phyloP scores from a whole-genome alignment of 139 green algal genomes.

The Chlamydomonas sp. region DNA sequence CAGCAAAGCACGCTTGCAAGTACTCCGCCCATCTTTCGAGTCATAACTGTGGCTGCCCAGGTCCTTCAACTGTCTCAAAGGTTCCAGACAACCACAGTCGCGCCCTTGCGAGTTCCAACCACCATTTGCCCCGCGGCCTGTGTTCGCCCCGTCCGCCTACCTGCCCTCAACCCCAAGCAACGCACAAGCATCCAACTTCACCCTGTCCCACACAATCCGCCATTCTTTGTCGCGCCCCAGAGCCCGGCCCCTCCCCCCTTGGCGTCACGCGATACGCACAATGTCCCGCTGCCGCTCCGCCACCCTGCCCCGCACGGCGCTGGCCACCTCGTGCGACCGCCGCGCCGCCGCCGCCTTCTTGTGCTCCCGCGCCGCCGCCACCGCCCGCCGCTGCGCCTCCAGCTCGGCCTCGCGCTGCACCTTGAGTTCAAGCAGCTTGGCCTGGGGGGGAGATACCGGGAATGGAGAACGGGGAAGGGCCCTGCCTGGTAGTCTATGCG shows the following conservation, averaged over 20 bases:
- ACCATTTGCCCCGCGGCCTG: too few relatives aligned
- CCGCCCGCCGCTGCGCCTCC: slow-evolving; percentile 50
- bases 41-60: too few relatives aligned
- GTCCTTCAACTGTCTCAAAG: too few relatives aligned
- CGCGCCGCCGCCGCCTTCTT: slow-evolving; percentile 34
- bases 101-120: too few relatives aligned
- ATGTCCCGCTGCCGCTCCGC: slow-evolving; percentile 34
- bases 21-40: too few relatives aligned
- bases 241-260: neutral
- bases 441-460: neutral
- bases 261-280: neutral
- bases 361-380: slow-evolving; percentile 50
- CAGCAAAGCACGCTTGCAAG: too few relatives aligned
- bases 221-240: neutral
- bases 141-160: too few relatives aligned
- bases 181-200: too few relatives aligned
- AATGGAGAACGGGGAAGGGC: neutral
- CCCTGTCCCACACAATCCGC: neutral
- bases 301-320: slow-evolving; percentile 13
- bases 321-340: slow-evolving; percentile 9
- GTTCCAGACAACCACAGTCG: too few relatives aligned
- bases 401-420: slow-evolving; percentile 56
- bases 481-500: neutral
- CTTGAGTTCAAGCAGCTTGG: slow-evolving; percentile 25
- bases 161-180: too few relatives aligned